Conservation (phyloP, 257 asterid species). For the Coffea eugenioides region DNA sequence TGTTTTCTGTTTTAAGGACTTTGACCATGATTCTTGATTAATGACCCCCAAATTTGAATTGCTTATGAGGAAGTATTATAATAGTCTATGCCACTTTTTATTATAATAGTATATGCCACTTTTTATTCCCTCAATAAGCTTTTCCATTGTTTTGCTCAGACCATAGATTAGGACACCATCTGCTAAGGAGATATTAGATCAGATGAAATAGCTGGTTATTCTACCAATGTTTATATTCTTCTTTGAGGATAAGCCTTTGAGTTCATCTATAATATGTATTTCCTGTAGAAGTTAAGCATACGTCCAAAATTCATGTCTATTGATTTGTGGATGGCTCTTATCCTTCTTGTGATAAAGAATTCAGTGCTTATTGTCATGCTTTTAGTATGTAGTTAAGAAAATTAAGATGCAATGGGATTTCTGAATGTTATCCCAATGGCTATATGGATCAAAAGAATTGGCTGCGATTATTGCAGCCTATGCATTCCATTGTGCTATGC, state of each 20-base stretch:
- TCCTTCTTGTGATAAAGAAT: too few species aligned
- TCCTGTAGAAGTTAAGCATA: not conserved
- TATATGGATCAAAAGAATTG: not conserved
- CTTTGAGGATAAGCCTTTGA: not conserved
- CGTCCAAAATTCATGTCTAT: not conserved
- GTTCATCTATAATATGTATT: not conserved
- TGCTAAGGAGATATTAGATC: not conserved
- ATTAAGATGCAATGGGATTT: too few species aligned
- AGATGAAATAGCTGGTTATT: not conserved
- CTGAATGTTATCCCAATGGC: not conserved
- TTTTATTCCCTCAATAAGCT: not conserved
- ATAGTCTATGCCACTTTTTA: not conserved
- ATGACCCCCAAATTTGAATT: not conserved
- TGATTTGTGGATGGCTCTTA: not conserved
- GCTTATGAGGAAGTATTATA: too few species aligned
- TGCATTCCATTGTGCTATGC: too few species aligned
- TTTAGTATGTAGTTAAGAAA: not conserved
- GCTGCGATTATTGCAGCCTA: not conserved
- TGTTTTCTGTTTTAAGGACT: not conserved
- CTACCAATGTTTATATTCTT: not conserved
- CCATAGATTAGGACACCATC: not conserved
- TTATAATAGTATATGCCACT: not conserved
- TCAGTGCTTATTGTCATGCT: not conserved
- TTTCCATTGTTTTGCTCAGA: not conserved
- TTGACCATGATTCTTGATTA: not conserved